These are phyloP conservation scores for Capsicum chinense DNA, from an alignment of 257 asterid genomes.

Conservation along the genomic window DNA sequence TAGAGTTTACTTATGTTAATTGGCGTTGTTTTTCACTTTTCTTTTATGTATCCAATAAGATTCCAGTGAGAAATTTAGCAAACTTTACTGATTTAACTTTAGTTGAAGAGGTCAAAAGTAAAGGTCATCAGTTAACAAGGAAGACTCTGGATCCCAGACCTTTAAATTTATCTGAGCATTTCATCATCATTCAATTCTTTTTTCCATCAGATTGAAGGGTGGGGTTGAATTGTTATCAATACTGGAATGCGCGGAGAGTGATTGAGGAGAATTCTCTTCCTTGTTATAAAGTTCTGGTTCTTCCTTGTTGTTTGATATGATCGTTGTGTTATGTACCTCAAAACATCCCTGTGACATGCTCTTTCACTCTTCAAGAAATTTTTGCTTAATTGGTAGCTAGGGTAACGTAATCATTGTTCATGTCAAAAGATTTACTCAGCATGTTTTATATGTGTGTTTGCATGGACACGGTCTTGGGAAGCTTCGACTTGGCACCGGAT, in stretches of 20 bases:
- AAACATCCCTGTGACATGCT: neutral
- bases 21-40: neutral
- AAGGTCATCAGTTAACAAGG: constrained; percentile 2
- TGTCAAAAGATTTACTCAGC: neutral
- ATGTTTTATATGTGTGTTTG: neutral
- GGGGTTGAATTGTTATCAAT: neutral
- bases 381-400: neutral
- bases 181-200: constrained; percentile 6
- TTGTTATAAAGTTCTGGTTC: neutral
- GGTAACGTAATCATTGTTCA: neutral
- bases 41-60: neutral
- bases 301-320: constrained; percentile 10
- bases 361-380: neutral
- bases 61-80: neutral
- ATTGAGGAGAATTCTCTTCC: constrained; percentile 16
- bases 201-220: neutral
- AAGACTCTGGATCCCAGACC: neutral
- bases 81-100: neutral
- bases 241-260: neutral
- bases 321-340: neutral
- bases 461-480: neutral
- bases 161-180: neutral
- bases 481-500: neutral
- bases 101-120: constrained; percentile 15
- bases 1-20: neutral